Evolutionary conservation across 2,329 filamentous ascomycete genomes (phyloP), one percentile per base, ranked within the genome.

Genomic region (Juglanconis oblonga): DNA sequence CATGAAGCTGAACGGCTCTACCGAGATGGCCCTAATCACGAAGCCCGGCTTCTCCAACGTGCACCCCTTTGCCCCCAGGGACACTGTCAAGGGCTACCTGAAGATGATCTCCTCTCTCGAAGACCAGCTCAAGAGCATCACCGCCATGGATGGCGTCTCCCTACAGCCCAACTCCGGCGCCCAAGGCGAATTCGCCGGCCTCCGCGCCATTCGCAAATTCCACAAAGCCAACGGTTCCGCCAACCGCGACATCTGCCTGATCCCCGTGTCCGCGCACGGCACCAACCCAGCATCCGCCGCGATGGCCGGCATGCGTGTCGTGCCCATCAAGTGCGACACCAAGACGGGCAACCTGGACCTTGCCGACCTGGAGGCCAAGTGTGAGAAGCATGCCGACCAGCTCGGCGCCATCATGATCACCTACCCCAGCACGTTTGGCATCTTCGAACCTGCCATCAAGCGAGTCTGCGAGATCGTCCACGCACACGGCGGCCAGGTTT

Each of bases 1-100:
- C 13, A 98, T 98, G 94, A 98, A 98, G 81, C 86, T 97, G 56
- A 97, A 97, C 73, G 91, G 90, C 47, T 95, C 93, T 3, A 91
- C 91, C 0, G 92, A 97, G 78, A 97, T 98, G 94, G 84, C 90
- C 14, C 89, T 93, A 7, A 83, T 97, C 58, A 90, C 90, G 1
- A 88, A 87, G 76, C 86, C 87, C 1, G 85, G 88, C 53, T 91
- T 93, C 69, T 84, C 90, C 47, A 86, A 88, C 63, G 81, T 96
- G 38, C 94, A 98, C 76, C 94, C 94, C 0, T 92, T 92, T 69
- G 84, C 87, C 42, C 89, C 89, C 0, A 69, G 77, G 0, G 77
- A 84, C 50, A 81, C 87, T 64, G 83, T 86, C 35, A 76, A 81
- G 64, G 91, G 91, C 14, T 96, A 95, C 71, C 77, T 77, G 29